Conservation (phyloP, 257 asterid genomes). For the Rhazya stricta region DNA sequence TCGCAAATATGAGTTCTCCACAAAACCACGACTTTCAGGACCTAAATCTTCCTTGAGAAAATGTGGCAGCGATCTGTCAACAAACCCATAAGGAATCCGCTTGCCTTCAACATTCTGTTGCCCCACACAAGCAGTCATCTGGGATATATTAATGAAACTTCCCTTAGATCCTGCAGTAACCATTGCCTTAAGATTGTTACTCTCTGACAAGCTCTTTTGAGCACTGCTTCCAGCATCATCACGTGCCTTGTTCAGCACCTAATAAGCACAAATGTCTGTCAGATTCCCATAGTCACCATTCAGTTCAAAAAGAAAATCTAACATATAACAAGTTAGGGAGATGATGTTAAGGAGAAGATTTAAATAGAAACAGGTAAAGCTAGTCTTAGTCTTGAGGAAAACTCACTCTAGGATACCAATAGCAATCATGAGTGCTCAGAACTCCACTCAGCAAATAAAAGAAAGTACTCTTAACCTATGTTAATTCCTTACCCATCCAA, state of each 20-base stretch:
- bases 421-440: background rate
- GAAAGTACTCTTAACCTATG: background rate
- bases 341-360: background rate
- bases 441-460: background rate
- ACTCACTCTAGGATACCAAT: background rate
- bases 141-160: slow-evolving; percentile 96
- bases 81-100: slow-evolving; percentile 96
- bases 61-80: slow-evolving; percentile 87
- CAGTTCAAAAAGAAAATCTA: background rate
- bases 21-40: slow-evolving; percentile 99
- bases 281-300: background rate
- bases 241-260: slow-evolving; percentile 99
- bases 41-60: slow-evolving; percentile 90
- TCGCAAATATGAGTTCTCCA: slow-evolving; percentile 93
- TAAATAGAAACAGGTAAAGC: background rate
- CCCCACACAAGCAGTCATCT: slow-evolving; percentile 99
- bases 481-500: background rate
- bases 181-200: slow-evolving; percentile 98
- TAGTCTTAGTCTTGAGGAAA: background rate
- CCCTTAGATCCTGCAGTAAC: slow-evolving; percentile 99
- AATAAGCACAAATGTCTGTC: slow-evolving; percentile 18
- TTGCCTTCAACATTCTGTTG: slow-evolving; percentile 99
- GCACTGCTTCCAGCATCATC: slow-evolving; percentile 99
- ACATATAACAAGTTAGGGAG: background rate
- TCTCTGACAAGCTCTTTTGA: slow-evolving; percentile 90